Base-by-base conservation (phyloP, 163 green algal species). In the Scenedesmus sp. region DNA sequence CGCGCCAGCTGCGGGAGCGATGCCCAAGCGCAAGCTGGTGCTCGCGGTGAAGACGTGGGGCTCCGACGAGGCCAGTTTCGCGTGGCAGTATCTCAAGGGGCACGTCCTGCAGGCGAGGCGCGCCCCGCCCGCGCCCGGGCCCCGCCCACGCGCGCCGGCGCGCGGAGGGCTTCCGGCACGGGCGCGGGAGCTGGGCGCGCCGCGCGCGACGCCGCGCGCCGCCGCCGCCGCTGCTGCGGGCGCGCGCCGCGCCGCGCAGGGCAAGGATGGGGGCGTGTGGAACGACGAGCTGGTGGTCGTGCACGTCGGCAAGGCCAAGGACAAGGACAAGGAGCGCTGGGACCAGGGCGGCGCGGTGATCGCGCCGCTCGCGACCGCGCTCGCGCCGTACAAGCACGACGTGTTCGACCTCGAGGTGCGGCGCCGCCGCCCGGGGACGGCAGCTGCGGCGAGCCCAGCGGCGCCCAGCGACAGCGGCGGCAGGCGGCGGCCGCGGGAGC, bases 321-420 rank as follows among this genome's bases (percentile, higher is more conserved):
- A 69, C 10, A 73, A 65, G 13, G 73, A 81, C 20, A 63, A 64
- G 17, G 73, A 81, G 34, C 47, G n/a, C 2, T 82, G 75, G 75
- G 75, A 75, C 11, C 28, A 50, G 15, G 75, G 75, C 33, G 50
- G 75, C 39, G 45, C 75, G 44, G 57, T 76, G 10, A 70, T 82
- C 45, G 29, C 75, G 9, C 44, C 44, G 42, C 1, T 82, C 34
- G 17, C 50, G 28, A 82, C 75, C 36, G 51, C 75, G 26, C 18
- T 82, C 28, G 62, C 66, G 51, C 75, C 75, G 2, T 82, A 70
- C 53, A 70, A 76, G n/a, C 42, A 69, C 47, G 53, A 62, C 22
- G 63, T 82, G 9, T 63, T 60, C 29, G 63, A 82, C 36, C 42
- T 82, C 26, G 75, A 76, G 63, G 75, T 75, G n/a, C n/a, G n/a